Percentiles rank a stretch among this genome's conserved stretches.
Evolutionary conservation across 345 rosid genomes (phyloP).

Genomic region (Eucalyptus cladocalyx): DNA sequence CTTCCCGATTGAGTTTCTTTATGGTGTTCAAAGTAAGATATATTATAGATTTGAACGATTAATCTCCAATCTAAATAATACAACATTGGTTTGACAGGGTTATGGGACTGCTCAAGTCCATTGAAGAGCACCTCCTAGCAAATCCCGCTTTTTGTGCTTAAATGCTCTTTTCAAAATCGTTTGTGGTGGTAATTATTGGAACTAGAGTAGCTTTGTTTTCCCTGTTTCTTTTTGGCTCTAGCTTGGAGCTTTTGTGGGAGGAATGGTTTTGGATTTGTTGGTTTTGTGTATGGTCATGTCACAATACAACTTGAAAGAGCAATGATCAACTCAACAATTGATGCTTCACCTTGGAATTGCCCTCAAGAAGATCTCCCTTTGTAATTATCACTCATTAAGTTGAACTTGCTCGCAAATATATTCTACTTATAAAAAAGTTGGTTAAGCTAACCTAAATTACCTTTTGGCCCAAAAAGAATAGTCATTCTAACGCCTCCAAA

Average conservation of each 20-base stretch:
- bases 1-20: neutral
- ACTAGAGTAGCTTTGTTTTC: neutral
- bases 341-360: neutral
- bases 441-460: neutral
- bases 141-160: neutral
- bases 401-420: neutral
- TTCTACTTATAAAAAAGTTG: neutral
- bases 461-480: neutral
- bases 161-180: neutral
- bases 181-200: neutral
- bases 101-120: neutral
- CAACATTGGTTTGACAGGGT: neutral
- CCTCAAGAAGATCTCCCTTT: neutral
- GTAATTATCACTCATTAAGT: neutral
- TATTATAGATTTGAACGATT: neutral
- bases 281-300: neutral
- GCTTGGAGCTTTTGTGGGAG: neutral
- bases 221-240: neutral
- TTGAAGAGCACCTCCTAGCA: constrained; percentile 4
- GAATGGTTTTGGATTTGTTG: neutral
- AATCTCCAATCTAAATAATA: neutral
- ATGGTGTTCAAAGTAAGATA: neutral
- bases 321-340: neutral
- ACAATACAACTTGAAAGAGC: neutral
- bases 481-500: neutral